Conservation (phyloP, 306 rosid species). For the Prunus padus region DNA sequence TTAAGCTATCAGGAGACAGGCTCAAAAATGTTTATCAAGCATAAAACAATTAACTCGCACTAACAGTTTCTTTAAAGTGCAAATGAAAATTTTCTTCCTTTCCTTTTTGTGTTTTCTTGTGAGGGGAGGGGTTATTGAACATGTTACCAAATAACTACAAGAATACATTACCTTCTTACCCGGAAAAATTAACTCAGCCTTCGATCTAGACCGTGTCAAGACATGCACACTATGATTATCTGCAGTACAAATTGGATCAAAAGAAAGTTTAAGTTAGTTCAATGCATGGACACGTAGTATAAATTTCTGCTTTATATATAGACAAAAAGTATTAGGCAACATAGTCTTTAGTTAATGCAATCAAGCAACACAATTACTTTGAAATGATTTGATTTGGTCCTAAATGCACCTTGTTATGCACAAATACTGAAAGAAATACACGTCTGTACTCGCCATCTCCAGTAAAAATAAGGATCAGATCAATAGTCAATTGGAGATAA, state of each 20-base stretch:
- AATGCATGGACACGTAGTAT: not conserved
- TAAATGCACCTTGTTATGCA: not conserved
- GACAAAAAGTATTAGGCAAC: constrained; percentile 17
- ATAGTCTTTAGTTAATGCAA: constrained; percentile 10
- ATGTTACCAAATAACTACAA: constrained; percentile 17
- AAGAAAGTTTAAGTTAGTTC: not conserved
- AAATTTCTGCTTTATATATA: constrained; percentile 10
- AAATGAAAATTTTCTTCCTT: not conserved
- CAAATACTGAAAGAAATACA: constrained; percentile 8
- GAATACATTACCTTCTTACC: constrained; percentile 96
- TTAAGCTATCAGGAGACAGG: not conserved
- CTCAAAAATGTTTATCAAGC: not conserved
- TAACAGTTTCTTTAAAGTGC: not conserved
- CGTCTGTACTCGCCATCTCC: not conserved
- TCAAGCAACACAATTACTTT: constrained; percentile 15
- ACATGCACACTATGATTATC: constrained; percentile 74
- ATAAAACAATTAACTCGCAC: not conserved
- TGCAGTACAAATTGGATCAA: constrained; percentile 33
- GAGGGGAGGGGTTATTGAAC: not conserved
- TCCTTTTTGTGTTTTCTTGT: not conserved
- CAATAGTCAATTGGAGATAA: not conserved
- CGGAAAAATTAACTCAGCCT: constrained; percentile 85
- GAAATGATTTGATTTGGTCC: constrained; percentile 8
- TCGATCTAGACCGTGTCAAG: constrained; percentile 87
- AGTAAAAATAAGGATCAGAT: not conserved